Percentiles rank a stretch among this genome's conserved stretches.
phyloP scores from a whole-genome alignment of 352 stramenopile species.

The Phytophthora agathidicida region DNA sequence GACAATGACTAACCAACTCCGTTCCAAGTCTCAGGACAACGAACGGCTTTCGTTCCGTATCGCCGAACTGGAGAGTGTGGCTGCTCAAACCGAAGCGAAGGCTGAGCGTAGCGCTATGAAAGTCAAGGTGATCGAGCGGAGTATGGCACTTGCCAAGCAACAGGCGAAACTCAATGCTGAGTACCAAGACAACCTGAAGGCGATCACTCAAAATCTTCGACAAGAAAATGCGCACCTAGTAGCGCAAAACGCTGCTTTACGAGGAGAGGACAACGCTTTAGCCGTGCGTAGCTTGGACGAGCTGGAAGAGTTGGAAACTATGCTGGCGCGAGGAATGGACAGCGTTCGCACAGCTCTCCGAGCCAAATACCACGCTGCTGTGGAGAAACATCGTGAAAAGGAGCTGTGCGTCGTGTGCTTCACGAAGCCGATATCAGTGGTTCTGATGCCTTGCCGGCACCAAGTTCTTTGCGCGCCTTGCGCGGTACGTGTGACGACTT shows the following conservation, averaged over 20 bases:
- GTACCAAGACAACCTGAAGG: conserved; percentile 40
- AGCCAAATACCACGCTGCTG: conserved; percentile 33
- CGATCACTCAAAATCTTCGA: conserved; percentile 25
- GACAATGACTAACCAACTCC: conserved; percentile 40
- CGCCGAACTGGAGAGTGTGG: conserved; percentile 24
- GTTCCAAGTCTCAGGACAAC: conserved; percentile 46
- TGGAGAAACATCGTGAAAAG: conserved; percentile 23
- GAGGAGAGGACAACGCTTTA: conserved; percentile 29
- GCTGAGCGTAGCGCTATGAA: conserved; percentile 30
- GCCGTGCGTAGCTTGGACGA: conserved; percentile 37
- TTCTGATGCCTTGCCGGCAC: conserved; percentile 65
- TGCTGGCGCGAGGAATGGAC: conserved; percentile 33
- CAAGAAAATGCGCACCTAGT: conserved; percentile 32
- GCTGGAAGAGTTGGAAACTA: conserved; percentile 49
- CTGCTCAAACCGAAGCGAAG: conserved; percentile 23
- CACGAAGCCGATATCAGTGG: conserved; percentile 46
- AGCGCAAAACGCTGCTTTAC: conserved; percentile 23
- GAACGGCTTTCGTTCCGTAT: conserved; percentile 43
- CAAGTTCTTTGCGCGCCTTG: conserved; percentile 66
- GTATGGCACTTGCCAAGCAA: conserved; percentile 42
- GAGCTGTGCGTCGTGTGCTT: conserved; percentile 67
- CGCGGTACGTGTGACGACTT: conserved; percentile 52
- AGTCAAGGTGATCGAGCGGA: conserved; percentile 33
- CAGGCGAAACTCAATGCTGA: conserved; percentile 33
- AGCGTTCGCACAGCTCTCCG: conserved; percentile 36